These are phyloP conservation scores for Kodamaea sp. DNA, from an alignment of 1,139 yeast genomes.

Conservation along the genomic window DNA sequence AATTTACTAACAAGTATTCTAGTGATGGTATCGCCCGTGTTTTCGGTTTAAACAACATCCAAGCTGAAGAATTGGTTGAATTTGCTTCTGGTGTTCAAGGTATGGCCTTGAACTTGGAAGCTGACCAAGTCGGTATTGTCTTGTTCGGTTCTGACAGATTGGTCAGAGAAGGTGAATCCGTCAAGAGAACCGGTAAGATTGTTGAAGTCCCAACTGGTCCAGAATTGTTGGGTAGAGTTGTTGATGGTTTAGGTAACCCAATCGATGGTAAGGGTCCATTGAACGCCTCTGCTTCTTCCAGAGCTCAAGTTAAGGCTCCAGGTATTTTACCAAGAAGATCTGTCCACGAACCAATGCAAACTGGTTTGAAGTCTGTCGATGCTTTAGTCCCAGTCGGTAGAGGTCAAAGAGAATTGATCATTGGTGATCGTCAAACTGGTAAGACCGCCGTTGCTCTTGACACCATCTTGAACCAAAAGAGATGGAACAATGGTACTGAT, in stretches of 20 bases:
- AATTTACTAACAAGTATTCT: constrained; percentile 21
- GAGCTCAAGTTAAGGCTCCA: constrained; percentile 99
- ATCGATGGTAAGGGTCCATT: constrained; percentile 99
- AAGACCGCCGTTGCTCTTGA: constrained; percentile 99
- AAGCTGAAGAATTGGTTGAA: constrained; percentile 99
- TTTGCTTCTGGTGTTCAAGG: constrained; percentile 99
- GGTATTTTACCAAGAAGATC: constrained; percentile 99
- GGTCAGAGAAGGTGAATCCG: constrained; percentile 99
- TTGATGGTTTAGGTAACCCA: constrained; percentile 99
- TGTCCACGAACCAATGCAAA: constrained; percentile 98
- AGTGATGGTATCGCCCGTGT: constrained; percentile 99
- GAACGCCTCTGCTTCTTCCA: constrained; percentile 76
- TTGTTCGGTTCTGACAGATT: constrained; percentile 98
- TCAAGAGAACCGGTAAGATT: constrained; percentile 99
- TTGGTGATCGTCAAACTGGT: constrained; percentile 99
- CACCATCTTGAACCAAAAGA: constrained; percentile 98
- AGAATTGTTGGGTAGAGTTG: constrained; percentile 97
- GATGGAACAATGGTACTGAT: constrained; percentile 93
- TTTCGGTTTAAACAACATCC: constrained; percentile 98
- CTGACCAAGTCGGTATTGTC: constrained; percentile 99
- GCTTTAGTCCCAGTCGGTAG: constrained; percentile 99
- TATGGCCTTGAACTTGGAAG: constrained; percentile 99
- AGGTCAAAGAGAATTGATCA: constrained; percentile 99
- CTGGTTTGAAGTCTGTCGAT: constrained; percentile 99
- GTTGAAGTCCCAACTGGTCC: constrained; percentile 99